Percentiles rank a stretch among this genome's conserved stretches.
These are phyloP conservation scores for Trametes hirsuta DNA, from an alignment of 1,284 basidiomycete species.

Conservation along the genomic window DNA sequence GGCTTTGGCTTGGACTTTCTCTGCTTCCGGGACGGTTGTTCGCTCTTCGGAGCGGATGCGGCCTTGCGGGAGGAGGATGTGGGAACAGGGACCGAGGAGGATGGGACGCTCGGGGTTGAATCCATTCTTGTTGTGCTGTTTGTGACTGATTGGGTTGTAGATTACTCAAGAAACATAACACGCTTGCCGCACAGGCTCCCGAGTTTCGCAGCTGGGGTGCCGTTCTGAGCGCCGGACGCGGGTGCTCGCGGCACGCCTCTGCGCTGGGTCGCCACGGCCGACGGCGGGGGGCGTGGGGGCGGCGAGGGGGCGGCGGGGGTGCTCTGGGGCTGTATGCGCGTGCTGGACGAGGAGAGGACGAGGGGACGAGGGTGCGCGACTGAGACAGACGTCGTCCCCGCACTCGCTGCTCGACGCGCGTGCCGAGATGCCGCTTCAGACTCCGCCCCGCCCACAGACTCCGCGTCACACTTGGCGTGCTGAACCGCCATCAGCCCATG, in stretches of 20 bases:
- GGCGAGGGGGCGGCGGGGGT: background rate
- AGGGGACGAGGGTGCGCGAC: background rate
- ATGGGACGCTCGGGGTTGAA: slow-evolving; percentile 15
- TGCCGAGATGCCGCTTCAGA: slow-evolving; percentile 21
- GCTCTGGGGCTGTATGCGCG: background rate
- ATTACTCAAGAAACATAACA: slow-evolving; percentile 22
- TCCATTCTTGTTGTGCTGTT: slow-evolving; percentile 25
- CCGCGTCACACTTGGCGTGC: slow-evolving; percentile 9
- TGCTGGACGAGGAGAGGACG: slow-evolving; percentile 3
- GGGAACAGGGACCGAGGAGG: slow-evolving; percentile 22
- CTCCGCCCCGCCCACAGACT: slow-evolving; percentile 19
- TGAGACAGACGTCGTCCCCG: slow-evolving; percentile 2
- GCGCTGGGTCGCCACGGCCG: background rate
- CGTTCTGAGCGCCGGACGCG: background rate
- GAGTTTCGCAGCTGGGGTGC: slow-evolving; percentile 4
- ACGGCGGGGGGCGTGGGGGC: background rate
- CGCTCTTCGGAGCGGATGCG: slow-evolving; percentile 17
- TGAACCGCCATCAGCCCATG: slow-evolving; percentile 12
- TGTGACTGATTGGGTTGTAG: slow-evolving; percentile 23
- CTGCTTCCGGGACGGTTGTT: slow-evolving; percentile 10
- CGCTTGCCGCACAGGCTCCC: slow-evolving; percentile 11
- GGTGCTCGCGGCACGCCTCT: background rate
- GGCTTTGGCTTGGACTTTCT: slow-evolving; percentile 11
- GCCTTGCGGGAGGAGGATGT: slow-evolving; percentile 19
- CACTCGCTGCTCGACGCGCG: slow-evolving; percentile 4